phyloP scores from a whole-genome alignment of 768 basidiomycete species.

The Kwoniella sp. region DNA sequence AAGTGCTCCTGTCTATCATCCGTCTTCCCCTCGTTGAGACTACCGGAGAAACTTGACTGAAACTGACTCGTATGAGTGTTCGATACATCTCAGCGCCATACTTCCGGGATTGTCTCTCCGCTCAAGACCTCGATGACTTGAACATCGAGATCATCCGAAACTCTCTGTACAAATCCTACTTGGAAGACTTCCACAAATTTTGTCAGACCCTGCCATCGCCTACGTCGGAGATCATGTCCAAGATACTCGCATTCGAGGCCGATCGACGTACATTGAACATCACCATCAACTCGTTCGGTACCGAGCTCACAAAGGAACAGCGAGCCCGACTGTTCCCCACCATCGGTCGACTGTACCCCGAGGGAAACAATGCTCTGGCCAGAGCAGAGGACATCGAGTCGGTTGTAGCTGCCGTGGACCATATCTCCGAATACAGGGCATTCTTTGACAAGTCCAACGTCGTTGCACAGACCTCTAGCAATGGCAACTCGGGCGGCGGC shows the following conservation, averaged over 20 bases:
- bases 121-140: constrained; percentile 93
- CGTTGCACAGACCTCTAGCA: constrained; percentile 33
- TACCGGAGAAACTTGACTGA: too few species aligned
- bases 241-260: constrained; percentile 91
- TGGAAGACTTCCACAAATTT: constrained; percentile 93
- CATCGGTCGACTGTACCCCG: constrained; percentile 90
- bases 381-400: constrained; percentile 94
- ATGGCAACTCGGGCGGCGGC: constrained; percentile 50
- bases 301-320: constrained; percentile 90
- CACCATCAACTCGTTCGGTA: constrained; percentile 97
- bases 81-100: constrained; percentile 74
- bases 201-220: constrained; percentile 77
- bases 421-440: constrained; percentile 80
- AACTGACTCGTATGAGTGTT: too few species aligned
- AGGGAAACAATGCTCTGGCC: constrained; percentile 90
- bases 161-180: constrained; percentile 97
- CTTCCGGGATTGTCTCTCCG: constrained; percentile 93
- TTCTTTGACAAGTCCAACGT: constrained; percentile 73
- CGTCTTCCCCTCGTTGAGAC: too few species aligned
- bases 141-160: constrained; percentile 99
- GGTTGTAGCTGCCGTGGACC: constrained; percentile 83
- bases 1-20: too few species aligned
- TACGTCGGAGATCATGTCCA: constrained; percentile 88
- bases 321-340: constrained; percentile 91
- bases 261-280: constrained; percentile 97